phyloP scores from a whole-genome alignment of 495 filamentous ascomycete genomes.

The Terfezia claveryi region DNA sequence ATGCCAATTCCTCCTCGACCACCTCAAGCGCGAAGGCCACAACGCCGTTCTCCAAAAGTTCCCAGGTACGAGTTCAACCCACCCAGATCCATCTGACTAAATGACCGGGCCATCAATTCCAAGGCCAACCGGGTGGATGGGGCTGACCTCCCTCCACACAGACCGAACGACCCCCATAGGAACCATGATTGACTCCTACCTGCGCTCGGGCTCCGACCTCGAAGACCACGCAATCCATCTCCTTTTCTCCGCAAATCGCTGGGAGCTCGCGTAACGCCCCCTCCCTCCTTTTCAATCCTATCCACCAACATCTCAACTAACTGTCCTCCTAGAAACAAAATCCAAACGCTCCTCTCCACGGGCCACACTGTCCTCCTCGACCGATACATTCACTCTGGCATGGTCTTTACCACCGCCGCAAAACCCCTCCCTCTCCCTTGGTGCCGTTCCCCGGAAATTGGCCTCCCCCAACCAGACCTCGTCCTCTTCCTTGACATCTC shows the following conservation, averaged over 20 bases:
- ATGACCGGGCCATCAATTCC: slow-evolving; percentile 57
- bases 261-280: slow-evolving; percentile 37
- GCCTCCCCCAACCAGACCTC: slow-evolving; percentile 68
- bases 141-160: slow-evolving; percentile 41
- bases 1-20: slow-evolving; percentile 46
- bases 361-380: slow-evolving; percentile 68
- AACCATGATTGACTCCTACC: slow-evolving; percentile 69
- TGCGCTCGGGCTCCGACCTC: slow-evolving; percentile 48
- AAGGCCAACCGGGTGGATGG: slow-evolving; percentile 58
- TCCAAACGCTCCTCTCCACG: slow-evolving; percentile 32
- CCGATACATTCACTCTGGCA: slow-evolving; percentile 82
- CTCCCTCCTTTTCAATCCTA: neutral
- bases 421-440: slow-evolving; percentile 57
- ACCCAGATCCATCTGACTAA: slow-evolving; percentile 52
- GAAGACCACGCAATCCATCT: slow-evolving; percentile 89
- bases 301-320: neutral
- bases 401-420: slow-evolving; percentile 91
- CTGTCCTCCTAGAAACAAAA: slow-evolving; percentile 23
- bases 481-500: slow-evolving; percentile 72
- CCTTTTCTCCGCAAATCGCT: slow-evolving; percentile 86
- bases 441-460: slow-evolving; percentile 50
- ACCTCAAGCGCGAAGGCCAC: slow-evolving; percentile 37
- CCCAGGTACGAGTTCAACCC: slow-evolving; percentile 46
- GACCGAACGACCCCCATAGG: slow-evolving; percentile 80
- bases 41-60: slow-evolving; percentile 60